Conservation (phyloP, 2,329 filamentous ascomycete genomes). For the Neofusicoccum laricinum region DNA sequence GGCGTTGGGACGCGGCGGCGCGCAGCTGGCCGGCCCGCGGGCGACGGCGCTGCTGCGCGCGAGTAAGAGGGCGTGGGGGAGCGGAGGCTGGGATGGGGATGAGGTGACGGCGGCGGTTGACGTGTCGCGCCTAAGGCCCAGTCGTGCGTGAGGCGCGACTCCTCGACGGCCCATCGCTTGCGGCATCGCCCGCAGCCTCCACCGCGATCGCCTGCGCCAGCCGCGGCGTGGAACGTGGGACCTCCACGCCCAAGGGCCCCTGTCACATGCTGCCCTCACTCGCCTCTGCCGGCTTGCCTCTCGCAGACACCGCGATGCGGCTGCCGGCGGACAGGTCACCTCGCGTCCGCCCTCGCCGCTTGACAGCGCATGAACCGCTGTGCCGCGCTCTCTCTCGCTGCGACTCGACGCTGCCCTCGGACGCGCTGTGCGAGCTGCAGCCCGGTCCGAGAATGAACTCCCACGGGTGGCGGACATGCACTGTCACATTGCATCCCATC, state of each 20-base stretch:
- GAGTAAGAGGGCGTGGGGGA: conserved; percentile 2
- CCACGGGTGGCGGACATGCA: neutral
- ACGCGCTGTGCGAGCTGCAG: neutral
- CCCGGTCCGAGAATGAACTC: neutral
- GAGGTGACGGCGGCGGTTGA: neutral
- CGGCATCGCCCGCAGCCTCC: conserved; percentile 10
- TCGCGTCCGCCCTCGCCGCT: neutral
- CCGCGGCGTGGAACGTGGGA: neutral
- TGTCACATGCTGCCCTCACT: neutral
- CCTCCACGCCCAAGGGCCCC: neutral
- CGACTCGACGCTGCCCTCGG: no score
- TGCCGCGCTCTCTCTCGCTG: no score
- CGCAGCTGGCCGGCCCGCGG: conserved; percentile 1
- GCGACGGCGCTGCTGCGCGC: neutral
- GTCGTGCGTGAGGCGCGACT: neutral
- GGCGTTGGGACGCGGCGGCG: neutral
- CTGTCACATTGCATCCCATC: neutral
- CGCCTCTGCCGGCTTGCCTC: neutral
- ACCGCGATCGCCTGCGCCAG: neutral
- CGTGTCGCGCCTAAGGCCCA: neutral
- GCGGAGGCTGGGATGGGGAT: neutral
- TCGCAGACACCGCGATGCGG: neutral
- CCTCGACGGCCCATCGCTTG: neutral
- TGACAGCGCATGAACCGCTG: neutral
- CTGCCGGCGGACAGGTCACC: neutral